Percentiles rank a stretch among this genome's conserved stretches.
phyloP scores from a whole-genome alignment of 225 moss, liverwort and hornwort genomes.

The Marchantia polymorpha region DNA sequence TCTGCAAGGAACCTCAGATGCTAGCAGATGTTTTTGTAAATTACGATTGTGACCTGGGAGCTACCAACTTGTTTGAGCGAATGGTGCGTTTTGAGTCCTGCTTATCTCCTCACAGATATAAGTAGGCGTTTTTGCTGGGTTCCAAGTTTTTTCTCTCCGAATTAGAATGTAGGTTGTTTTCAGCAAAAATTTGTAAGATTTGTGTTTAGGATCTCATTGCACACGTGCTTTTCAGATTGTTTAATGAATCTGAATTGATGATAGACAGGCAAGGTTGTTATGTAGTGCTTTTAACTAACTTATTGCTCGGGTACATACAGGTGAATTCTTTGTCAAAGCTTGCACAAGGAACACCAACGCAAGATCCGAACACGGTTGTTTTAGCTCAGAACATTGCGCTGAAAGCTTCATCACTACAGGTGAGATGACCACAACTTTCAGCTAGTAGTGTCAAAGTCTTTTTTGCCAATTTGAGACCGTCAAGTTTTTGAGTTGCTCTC shows the following conservation, averaged over 20 bases:
- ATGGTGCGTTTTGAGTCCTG: conserved; percentile 51
- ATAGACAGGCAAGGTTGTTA: too few species aligned
- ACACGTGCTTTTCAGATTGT: neutral
- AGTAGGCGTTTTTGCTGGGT: neutral
- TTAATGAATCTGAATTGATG: neutral
- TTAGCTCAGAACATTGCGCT: conserved; percentile 57
- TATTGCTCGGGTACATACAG: conserved; percentile 30
- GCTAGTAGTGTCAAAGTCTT: neutral
- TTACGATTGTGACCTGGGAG: conserved; percentile 96
- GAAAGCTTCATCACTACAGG: conserved; percentile 83
- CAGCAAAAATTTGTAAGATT: neutral
- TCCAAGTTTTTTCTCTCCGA: neutral
- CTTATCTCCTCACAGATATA: neutral
- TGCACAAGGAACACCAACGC: conserved; percentile 74
- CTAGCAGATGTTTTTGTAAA: conserved; percentile 97
- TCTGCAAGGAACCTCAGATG: conserved; percentile 94
- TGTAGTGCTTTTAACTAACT: neutral
- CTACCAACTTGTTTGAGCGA: conserved; percentile 91
- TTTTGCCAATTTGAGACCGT: neutral
- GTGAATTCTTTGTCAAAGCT: conserved; percentile 90
- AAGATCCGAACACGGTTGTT: conserved; percentile 60
- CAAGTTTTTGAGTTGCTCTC: neutral
- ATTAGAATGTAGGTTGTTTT: neutral
- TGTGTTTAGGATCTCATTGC: neutral
- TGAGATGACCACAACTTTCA: conserved; percentile 22